Evolutionary conservation across 2,329 filamentous ascomycete genomes (phyloP).

Genomic region (Botrytis porri): DNA sequence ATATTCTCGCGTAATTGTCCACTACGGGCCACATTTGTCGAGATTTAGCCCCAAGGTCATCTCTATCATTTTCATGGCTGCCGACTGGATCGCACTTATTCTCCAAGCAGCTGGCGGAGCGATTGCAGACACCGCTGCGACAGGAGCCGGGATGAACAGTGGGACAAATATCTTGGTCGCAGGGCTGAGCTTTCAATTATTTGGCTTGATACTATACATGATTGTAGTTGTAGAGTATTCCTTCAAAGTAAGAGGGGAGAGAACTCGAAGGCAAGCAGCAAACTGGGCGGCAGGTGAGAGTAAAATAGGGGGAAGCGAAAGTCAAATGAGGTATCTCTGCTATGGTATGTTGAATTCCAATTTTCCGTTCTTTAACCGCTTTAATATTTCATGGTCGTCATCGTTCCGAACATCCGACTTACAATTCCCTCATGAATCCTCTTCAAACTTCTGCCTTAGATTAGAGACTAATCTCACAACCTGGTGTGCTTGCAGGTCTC

Average conservation of each 20-base stretch:
- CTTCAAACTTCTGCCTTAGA: background rate
- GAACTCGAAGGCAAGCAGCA: background rate
- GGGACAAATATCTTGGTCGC: slow-evolving; percentile 40
- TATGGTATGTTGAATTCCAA: background rate
- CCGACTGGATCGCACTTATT: slow-evolving; percentile 55
- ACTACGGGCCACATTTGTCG: slow-evolving; percentile 48
- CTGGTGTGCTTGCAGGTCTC: slow-evolving; percentile 33
- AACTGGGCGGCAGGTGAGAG: background rate
- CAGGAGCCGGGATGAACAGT: slow-evolving; percentile 23
- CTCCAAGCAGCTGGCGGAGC: slow-evolving; percentile 56
- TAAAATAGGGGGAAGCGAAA: background rate
- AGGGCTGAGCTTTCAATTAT: slow-evolving; percentile 41
- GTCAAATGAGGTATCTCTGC: background rate
- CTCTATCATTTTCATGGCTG: slow-evolving; percentile 46
- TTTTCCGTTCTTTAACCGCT: background rate
- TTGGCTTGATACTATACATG: slow-evolving; percentile 36
- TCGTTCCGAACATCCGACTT: background rate
- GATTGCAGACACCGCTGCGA: slow-evolving; percentile 42
- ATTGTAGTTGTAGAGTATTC: slow-evolving; percentile 23
- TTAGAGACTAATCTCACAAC: background rate
- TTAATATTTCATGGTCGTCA: background rate
- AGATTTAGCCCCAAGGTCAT: slow-evolving; percentile 47
- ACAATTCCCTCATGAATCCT: background rate
- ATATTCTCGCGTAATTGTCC: slow-evolving; percentile 52
- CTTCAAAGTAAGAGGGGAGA: slow-evolving; percentile 20